phyloP scores from a whole-genome alignment of 2,329 filamentous ascomycete species.

The Huntiella savannae region DNA sequence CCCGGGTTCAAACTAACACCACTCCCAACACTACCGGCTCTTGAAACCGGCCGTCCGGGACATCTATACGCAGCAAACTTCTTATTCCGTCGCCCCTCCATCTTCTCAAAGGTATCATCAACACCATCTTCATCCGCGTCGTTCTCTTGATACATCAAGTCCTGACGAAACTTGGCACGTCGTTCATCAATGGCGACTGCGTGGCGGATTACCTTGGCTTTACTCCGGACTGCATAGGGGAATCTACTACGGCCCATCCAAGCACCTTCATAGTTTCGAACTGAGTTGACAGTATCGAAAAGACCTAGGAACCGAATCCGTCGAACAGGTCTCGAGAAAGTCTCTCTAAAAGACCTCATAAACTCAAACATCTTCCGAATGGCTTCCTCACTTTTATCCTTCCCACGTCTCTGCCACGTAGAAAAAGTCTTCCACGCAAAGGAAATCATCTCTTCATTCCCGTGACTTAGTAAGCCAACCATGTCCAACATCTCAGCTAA shows the following conservation, averaged over 20 bases:
- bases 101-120: constrained; percentile 1
- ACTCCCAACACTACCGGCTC: neutral
- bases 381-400: constrained; percentile 23
- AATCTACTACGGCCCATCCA: constrained; percentile 69
- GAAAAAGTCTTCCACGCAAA: constrained; percentile 74
- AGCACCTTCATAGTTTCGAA: constrained; percentile 54
- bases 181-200: constrained; percentile 54
- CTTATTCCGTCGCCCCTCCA: neutral
- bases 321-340: constrained; percentile 56
- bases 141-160: constrained; percentile 38
- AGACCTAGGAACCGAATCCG: constrained; percentile 60
- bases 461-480: constrained; percentile 58
- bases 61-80: constrained; percentile 14
- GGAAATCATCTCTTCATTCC: constrained; percentile 68
- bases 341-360: constrained; percentile 65
- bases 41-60: constrained; percentile 18
- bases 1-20: neutral
- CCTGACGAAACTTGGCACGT: constrained; percentile 52
- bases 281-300: constrained; percentile 68
- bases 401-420: constrained; percentile 46
- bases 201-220: constrained; percentile 43
- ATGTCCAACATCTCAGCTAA: constrained; percentile 72
- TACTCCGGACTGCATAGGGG: constrained; percentile 43
- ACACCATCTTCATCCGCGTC: constrained; percentile 11
- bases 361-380: constrained; percentile 48